phyloP scores from a whole-genome alignment of 2,329 filamentous ascomycete genomes.

The Clarireedia homoeocarpa region DNA sequence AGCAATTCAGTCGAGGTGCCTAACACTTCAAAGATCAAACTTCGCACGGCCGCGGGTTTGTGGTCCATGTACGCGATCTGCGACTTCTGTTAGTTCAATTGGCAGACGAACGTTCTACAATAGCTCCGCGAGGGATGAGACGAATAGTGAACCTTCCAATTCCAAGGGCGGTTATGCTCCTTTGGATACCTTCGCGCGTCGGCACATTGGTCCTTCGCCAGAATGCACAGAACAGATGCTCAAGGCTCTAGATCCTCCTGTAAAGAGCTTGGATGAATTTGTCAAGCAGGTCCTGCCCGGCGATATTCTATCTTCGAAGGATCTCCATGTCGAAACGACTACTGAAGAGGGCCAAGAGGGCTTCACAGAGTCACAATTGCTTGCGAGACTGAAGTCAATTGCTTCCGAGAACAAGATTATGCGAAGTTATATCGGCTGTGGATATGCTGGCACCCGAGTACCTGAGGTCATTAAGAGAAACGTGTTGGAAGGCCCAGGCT shows the following conservation, averaged over 20 bases:
- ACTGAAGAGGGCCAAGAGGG: conserved; percentile 26
- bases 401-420: conserved; percentile 52
- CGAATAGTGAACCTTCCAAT: conserved; percentile 15
- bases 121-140: conserved; percentile 26
- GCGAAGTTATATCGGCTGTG: conserved; percentile 71
- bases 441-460: conserved; percentile 81
- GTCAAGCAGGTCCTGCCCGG: conserved; percentile 75
- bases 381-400: conserved; percentile 45
- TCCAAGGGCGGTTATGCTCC: conserved; percentile 35
- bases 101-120: conserved; percentile 27
- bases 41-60: conserved; percentile 20
- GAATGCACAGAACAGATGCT: conserved; percentile 71
- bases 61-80: conserved; percentile 16
- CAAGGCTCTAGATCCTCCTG: conserved; percentile 66
- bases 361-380: conserved; percentile 49
- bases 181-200: conserved; percentile 57
- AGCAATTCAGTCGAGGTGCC: conserved; percentile 14
- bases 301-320: conserved; percentile 63
- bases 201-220: conserved; percentile 80
- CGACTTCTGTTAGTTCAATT: conserved; percentile 11
- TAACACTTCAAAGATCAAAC: conserved; percentile 10
- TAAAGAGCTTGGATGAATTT: conserved; percentile 69
- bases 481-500: conserved; percentile 83
- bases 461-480: conserved; percentile 91
- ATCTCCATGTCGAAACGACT: conserved; percentile 47